Evolutionary conservation across 2,329 filamentous ascomycete genomes (phyloP).

Genomic region (Cladosporium sphaerospermum): DNA sequence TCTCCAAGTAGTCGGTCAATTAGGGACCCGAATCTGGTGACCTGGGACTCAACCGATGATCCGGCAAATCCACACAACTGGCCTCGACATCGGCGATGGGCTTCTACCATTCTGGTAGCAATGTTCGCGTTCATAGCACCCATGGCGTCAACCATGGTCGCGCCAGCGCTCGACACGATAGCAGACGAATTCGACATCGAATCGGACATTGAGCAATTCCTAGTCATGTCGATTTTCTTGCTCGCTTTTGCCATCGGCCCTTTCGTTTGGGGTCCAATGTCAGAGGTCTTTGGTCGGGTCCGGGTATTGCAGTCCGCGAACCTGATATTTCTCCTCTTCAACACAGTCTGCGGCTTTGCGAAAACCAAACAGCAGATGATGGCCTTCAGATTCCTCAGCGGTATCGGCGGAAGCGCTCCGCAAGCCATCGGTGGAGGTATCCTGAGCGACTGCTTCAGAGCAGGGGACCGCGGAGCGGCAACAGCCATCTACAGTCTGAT

Average conservation of each 20-base stretch:
- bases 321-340: constrained; percentile 28
- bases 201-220: constrained; percentile 19
- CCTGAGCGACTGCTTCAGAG: constrained; percentile 24
- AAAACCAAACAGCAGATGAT: constrained; percentile 26
- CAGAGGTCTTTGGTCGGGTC: constrained; percentile 27
- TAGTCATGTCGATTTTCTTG: constrained; percentile 30
- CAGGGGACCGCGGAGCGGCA: constrained; percentile 26
- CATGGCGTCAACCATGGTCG: constrained; percentile 30
- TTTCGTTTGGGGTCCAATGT: constrained; percentile 26
- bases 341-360: constrained; percentile 28
- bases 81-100: constrained; percentile 36
- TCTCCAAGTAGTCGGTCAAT: not conserved
- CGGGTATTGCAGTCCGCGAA: constrained; percentile 27
- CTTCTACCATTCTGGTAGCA: constrained; percentile 35
- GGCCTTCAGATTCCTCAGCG: constrained; percentile 27
- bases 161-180: constrained; percentile 24
- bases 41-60: constrained; percentile 37
- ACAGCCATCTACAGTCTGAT: constrained; percentile 27
- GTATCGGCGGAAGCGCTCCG: constrained; percentile 28
- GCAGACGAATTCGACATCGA: constrained; percentile 22
- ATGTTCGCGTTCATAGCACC: constrained; percentile 30
- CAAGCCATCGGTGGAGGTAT: constrained; percentile 27
- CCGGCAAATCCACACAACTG: constrained; percentile 39
- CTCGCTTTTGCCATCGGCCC: constrained; percentile 27
- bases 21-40: constrained; percentile 31